Evolutionary conservation across 2,329 filamentous ascomycete genomes (phyloP).

Genomic region (Falciphora oryzae): DNA sequence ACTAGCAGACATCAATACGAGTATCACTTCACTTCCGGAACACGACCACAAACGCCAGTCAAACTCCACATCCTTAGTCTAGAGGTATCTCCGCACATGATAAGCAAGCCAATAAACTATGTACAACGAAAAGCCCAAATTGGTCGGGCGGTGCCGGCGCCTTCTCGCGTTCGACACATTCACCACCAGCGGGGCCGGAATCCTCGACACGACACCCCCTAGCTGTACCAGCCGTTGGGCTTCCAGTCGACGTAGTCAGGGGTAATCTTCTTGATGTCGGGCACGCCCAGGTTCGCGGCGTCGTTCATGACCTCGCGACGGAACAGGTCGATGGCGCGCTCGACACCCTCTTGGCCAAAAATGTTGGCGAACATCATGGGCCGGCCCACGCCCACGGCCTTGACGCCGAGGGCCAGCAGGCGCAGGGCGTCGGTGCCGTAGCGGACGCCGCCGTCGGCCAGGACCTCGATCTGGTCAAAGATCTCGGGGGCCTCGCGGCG

Average conservation of each 20-base stretch:
- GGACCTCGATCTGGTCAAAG: constrained; percentile 37
- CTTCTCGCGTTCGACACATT: no score
- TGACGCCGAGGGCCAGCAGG: constrained; percentile 39
- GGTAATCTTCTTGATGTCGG: constrained; percentile 30
- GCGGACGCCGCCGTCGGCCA: constrained; percentile 40
- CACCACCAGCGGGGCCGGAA: background rate
- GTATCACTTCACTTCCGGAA: no score
- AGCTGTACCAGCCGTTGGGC: constrained; percentile 22
- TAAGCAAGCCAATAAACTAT: no score
- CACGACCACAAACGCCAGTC: no score
- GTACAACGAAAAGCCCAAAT: background rate
- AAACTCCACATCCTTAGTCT: no score
- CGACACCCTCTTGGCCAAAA: constrained; percentile 43
- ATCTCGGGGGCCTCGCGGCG: constrained; percentile 35
- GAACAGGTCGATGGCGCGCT: constrained; percentile 36
- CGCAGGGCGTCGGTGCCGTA: constrained; percentile 43
- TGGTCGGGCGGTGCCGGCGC: no score
- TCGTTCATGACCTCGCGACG: constrained; percentile 43
- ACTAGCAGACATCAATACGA: no score
- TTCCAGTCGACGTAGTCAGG: constrained; percentile 23
- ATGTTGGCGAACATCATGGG: constrained; percentile 49
- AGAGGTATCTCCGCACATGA: no score
- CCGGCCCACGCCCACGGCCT: constrained; percentile 41
- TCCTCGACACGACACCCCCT: background rate
- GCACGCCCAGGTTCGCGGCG: constrained; percentile 36